A percentile compares a stretch with the other conserved stretches of the same genome.
Conservation (phyloP, 2,329 filamentous ascomycete genomes). For the Ophiostoma angusticollis region DNA sequence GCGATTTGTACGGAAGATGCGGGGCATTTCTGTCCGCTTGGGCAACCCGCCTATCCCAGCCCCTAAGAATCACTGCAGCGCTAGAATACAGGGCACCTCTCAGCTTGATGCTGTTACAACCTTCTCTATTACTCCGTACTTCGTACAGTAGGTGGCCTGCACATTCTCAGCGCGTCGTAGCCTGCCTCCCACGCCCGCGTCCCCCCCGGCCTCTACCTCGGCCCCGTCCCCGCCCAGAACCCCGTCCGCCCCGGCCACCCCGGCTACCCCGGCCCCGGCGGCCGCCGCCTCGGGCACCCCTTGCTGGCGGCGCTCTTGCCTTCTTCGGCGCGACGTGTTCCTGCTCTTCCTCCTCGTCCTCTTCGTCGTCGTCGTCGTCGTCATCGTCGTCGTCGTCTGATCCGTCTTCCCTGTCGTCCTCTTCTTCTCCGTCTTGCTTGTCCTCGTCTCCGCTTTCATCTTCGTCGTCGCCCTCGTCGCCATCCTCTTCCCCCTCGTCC, state of each 20-base stretch:
- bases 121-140: no score
- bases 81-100: no score
- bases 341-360: conserved; percentile 5
- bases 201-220: conserved; percentile 8
- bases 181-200: conserved; percentile 2
- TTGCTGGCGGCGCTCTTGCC: conserved; percentile 5
- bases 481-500: conserved; percentile 1
- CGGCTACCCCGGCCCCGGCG: conserved; percentile 4
- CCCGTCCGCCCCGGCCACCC: conserved; percentile 8
- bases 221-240: conserved; percentile 9
- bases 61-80: no score
- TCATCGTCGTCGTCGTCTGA: not conserved
- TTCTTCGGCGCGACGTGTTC: conserved; percentile 2
- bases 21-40: no score
- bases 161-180: no score
- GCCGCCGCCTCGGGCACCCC: conserved; percentile 6
- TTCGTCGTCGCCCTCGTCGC: conserved; percentile 2
- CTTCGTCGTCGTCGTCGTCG: not conserved
- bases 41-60: no score
- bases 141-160: no score
- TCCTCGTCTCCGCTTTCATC: conserved; percentile 1
- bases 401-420: not conserved
- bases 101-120: no score
- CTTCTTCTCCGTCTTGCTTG: not conserved
- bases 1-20: no score